Percentiles rank a stretch among this genome's conserved stretches.
Evolutionary conservation across 2,329 filamentous ascomycete genomes (phyloP).

Genomic region (Lachnellula arida): DNA sequence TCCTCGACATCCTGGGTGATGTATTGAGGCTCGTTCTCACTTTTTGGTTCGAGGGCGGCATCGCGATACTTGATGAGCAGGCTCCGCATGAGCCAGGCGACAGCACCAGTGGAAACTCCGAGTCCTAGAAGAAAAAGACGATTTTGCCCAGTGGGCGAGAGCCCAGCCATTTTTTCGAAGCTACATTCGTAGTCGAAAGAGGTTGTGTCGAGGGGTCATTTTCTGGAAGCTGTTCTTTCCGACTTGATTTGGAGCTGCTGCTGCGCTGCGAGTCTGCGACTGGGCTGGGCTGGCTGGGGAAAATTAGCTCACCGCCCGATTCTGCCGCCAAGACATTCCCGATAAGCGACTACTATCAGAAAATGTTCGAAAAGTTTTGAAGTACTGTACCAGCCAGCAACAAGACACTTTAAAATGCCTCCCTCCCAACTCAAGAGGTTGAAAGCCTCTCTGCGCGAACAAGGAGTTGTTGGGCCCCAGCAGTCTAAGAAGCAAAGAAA

Average conservation of each 20-base stretch:
- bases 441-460: slow-evolving; percentile 83
- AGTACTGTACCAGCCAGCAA: neutral
- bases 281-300: neutral
- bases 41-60: slow-evolving; percentile 60
- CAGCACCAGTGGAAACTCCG: slow-evolving; percentile 51
- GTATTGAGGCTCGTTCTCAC: slow-evolving; percentile 63
- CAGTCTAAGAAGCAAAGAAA: slow-evolving; percentile 94
- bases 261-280: neutral
- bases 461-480: slow-evolving; percentile 85
- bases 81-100: slow-evolving; percentile 52
- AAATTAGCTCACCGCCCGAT: slow-evolving; percentile 6
- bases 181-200: slow-evolving; percentile 18
- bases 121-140: slow-evolving; percentile 26
- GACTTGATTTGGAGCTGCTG: too few species aligned
- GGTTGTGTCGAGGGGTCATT: neutral
- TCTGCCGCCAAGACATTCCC: slow-evolving; percentile 8
- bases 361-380: slow-evolving; percentile 13
- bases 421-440: slow-evolving; percentile 95
- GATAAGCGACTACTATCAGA: slow-evolving; percentile 22
- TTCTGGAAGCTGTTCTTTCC: too few species aligned
- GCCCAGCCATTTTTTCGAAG: slow-evolving; percentile 25
- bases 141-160: slow-evolving; percentile 26
- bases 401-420: slow-evolving; percentile 58
- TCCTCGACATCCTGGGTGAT: slow-evolving; percentile 74
- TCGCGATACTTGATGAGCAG: slow-evolving; percentile 57